phyloP scores from a whole-genome alignment of 441 rosid genomes.

The Brassica hybrid region DNA sequence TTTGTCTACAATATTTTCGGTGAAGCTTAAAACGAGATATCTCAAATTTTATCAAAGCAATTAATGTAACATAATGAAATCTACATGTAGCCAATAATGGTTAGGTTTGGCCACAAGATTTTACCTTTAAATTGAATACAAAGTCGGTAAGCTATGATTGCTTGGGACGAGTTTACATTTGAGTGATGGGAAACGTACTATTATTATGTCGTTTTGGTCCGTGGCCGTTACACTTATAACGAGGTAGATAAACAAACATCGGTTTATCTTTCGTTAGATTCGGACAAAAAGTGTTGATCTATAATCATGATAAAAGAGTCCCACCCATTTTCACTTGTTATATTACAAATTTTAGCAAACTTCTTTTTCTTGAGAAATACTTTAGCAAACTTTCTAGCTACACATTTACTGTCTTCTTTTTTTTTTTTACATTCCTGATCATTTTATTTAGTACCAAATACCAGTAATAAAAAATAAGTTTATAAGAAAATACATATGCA shows the following conservation, averaged over 20 bases:
- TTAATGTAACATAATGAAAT: not conserved
- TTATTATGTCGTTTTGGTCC: conserved; percentile 43
- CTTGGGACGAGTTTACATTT: conserved; percentile 35
- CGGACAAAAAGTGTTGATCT: conserved; percentile 48
- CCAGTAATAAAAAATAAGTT: not conserved
- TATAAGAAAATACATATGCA: not conserved
- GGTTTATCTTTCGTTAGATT: conserved; percentile 45
- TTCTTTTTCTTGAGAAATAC: too few relatives aligned
- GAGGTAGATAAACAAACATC: conserved; percentile 44
- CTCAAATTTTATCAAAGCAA: conserved; percentile 5
- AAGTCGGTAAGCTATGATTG: conserved; percentile 39
- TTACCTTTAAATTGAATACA: not conserved
- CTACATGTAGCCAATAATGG: conserved; percentile 12
- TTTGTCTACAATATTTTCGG: not conserved
- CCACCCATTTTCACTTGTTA: conserved; percentile 37
- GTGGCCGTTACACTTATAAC: conserved; percentile 46
- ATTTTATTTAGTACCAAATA: conserved; percentile 2
- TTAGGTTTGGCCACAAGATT: not conserved
- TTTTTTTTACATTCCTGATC: not conserved
- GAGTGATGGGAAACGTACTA: conserved; percentile 44
- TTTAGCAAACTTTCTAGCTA: conserved; percentile 17
- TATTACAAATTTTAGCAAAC: conserved; percentile 39
- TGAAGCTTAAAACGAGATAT: not conserved
- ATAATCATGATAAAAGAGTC: conserved; percentile 41
- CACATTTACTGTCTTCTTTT: conserved; percentile 23